Evolutionary conservation across 441 rosid genomes (phyloP).

Genomic region (Iberis amara): DNA sequence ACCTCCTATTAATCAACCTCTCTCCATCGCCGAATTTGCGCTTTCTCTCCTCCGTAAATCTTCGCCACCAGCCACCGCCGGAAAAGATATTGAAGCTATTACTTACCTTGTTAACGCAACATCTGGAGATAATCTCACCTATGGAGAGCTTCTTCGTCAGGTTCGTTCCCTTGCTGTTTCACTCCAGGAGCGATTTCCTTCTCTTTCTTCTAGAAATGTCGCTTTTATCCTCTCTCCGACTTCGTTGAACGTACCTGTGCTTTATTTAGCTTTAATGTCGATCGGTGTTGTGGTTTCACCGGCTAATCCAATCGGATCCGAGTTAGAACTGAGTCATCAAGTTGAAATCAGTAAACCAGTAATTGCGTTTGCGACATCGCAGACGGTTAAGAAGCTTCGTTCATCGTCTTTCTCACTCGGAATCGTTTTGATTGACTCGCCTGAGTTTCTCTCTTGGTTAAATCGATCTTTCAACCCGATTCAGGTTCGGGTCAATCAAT

Average conservation of each 20-base stretch:
- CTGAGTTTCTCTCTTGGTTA: conserved; percentile 53
- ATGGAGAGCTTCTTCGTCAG: conserved; percentile 40
- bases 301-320: conserved; percentile 65
- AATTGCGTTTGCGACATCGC: conserved; percentile 68
- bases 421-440: conserved; percentile 62
- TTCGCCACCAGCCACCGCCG: conserved; percentile 26
- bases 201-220: conserved; percentile 46
- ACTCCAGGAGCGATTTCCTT: conserved; percentile 33
- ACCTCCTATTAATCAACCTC: conserved; percentile 47
- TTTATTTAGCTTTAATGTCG: conserved; percentile 68
- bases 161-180: conserved; percentile 43
- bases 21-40: conserved; percentile 46
- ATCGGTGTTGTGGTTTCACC: conserved; percentile 69
- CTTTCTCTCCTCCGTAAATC: conserved; percentile 49
- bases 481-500: conserved; percentile 40
- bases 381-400: conserved; percentile 43
- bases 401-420: conserved; percentile 41
- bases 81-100: conserved; percentile 28
- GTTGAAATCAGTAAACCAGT: conserved; percentile 50
- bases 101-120: conserved; percentile 39
- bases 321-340: conserved; percentile 55
- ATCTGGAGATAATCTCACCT: conserved; percentile 43
- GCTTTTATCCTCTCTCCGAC: conserved; percentile 66
- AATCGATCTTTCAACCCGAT: conserved; percentile 16
- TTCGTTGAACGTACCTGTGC: conserved; percentile 54